phyloP scores from a whole-genome alignment of 2,329 filamentous ascomycete species.

The Harringtonia aguacate region DNA sequence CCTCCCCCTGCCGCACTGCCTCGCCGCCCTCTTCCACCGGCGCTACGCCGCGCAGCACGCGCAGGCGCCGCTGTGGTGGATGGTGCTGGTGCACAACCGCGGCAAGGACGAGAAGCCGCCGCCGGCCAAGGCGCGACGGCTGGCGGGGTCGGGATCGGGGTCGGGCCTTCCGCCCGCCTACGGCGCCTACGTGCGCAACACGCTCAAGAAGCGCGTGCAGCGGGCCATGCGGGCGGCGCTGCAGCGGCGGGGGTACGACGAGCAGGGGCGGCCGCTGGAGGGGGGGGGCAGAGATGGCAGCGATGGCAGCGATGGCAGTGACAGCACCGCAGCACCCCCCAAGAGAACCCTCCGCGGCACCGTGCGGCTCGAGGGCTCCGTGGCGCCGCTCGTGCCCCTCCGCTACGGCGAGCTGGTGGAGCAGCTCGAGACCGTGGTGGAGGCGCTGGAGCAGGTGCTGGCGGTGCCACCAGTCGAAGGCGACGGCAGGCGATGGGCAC shows the following conservation, averaged over 20 bases:
- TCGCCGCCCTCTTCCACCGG: constrained; percentile 17
- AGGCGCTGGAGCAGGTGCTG: constrained; percentile 6
- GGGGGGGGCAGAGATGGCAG: neutral
- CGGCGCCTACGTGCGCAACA: constrained; percentile 3
- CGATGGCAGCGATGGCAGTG: neutral
- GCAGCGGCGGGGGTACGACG: constrained; percentile 13
- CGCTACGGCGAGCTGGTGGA: constrained; percentile 4
- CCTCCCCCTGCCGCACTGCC: constrained; percentile 6
- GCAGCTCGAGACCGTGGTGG: constrained; percentile 6
- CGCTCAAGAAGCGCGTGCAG: constrained; percentile 8
- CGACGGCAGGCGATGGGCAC: neutral
- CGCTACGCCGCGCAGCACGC: constrained; percentile 16
- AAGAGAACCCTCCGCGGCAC: constrained; percentile 10
- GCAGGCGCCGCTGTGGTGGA: constrained; percentile 14
- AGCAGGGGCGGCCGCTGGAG: constrained; percentile 7
- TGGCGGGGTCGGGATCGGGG: too few relatives aligned
- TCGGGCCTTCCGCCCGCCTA: neutral
- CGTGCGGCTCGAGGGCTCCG: constrained; percentile 6
- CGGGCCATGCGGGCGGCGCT: constrained; percentile 13
- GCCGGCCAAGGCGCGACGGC: neutral
- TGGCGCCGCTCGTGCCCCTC: constrained; percentile 2
- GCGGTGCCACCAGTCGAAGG: neutral
- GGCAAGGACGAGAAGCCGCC: neutral
- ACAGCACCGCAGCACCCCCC: neutral
- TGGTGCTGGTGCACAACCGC: constrained; percentile 1